Conservation (phyloP, 495 filamentous ascomycete species). For the Friedmanniomyces endolithicus region DNA sequence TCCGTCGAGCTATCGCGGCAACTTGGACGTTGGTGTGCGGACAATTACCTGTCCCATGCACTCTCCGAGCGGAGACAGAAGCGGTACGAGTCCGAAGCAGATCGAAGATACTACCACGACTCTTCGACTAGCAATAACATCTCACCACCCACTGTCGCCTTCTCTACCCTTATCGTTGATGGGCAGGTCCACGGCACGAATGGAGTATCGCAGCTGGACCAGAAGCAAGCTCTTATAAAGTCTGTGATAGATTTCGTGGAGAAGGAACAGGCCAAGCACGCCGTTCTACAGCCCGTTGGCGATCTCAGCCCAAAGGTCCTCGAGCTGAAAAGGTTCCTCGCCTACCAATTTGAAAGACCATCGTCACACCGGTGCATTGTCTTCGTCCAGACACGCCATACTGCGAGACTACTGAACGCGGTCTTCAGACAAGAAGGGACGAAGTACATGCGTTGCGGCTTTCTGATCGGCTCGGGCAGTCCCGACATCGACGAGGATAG, state of each 20-base stretch:
- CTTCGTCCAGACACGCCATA: conserved; percentile 69
- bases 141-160: background rate
- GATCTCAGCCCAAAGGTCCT: conserved; percentile 63
- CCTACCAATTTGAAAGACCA: conserved; percentile 42
- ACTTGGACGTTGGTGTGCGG: conserved; percentile 78
- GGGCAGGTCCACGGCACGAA: background rate
- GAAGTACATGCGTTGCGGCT: conserved; percentile 48
- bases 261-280: conserved; percentile 7
- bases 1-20: conserved; percentile 49
- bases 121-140: background rate
- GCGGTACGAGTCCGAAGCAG: conserved; percentile 1
- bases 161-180: background rate
- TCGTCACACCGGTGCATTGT: conserved; percentile 67
- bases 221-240: conserved; percentile 42
- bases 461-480: conserved; percentile 50
- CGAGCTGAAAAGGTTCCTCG: conserved; percentile 45
- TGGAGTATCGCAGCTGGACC: conserved; percentile 35
- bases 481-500: conserved; percentile 40
- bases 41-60: conserved; percentile 64
- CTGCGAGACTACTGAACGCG: conserved; percentile 56
- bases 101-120: background rate
- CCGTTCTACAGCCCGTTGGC: conserved; percentile 21
- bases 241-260: conserved; percentile 38
- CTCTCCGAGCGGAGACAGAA: conserved; percentile 41
- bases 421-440: conserved; percentile 47